Percentiles rank a stretch among this genome's conserved stretches.
Evolutionary conservation across 2,329 filamentous ascomycete species (phyloP).

Genomic region (Fusarium coffeatum): DNA sequence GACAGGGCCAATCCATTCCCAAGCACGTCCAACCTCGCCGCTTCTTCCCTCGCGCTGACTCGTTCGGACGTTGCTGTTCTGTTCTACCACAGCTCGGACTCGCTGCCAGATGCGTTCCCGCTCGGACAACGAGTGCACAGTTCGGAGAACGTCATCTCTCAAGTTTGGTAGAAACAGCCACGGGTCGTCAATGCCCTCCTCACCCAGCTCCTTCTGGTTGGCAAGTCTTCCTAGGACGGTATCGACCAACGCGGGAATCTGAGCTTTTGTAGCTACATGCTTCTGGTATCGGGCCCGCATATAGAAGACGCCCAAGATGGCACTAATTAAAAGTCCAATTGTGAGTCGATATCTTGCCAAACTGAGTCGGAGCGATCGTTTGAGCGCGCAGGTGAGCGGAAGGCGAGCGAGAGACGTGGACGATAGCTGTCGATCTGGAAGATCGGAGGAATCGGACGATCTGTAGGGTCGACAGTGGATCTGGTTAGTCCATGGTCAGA

Average conservation of each 20-base stretch:
- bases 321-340: constrained; percentile 74
- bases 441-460: constrained; percentile 71
- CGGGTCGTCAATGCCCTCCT: constrained; percentile 73
- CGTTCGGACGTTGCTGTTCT: constrained; percentile 90
- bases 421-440: constrained; percentile 74
- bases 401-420: constrained; percentile 92
- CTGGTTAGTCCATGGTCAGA: constrained; percentile 87
- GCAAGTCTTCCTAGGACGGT: constrained; percentile 86
- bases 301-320: constrained; percentile 68
- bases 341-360: constrained; percentile 88
- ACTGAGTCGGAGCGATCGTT: constrained; percentile 80
- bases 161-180: constrained; percentile 91
- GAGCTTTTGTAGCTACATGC: constrained; percentile 72
- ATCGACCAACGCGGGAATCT: constrained; percentile 85
- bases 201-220: constrained; percentile 84
- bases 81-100: constrained; percentile 87
- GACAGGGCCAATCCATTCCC: constrained; percentile 76
- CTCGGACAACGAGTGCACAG: constrained; percentile 80
- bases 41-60: constrained; percentile 74
- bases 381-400: constrained; percentile 85
- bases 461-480: constrained; percentile 77
- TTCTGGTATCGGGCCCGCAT: constrained; percentile 71
- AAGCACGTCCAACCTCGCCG: constrained; percentile 73
- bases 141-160: constrained; percentile 87
- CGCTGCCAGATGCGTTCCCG: constrained; percentile 86